Base-by-base conservation (phyloP, 805 yeast species). In the Ogataea henricii region DNA sequence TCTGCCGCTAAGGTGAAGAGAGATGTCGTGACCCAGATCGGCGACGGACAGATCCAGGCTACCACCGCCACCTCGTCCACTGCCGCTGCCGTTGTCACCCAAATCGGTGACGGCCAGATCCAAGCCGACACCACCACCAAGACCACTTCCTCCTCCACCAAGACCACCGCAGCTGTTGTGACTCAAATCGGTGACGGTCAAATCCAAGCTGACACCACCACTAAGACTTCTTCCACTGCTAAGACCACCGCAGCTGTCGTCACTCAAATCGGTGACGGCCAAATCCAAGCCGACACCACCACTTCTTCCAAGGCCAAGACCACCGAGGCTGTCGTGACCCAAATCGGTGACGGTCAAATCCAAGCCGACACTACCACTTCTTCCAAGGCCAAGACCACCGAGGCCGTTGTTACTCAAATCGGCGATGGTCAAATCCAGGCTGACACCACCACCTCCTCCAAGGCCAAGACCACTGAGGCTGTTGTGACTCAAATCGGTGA, bases 21-120 rank as follows among this genome's bases (percentile, higher is more conserved):
- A 57, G 75, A 65, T 40, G 64, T 57, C 25, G 71, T 71, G 39
- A 60, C 68, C 55, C 77, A 71, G 60, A 73, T 72, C 38, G 68
- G 68, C 54, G 76, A 71, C 48, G 75, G 75, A 46, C 75, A 71
- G 56, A 55, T 70, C 57, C 75, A 72, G 55, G 62, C 72, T 39
- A 60, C 64, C 30, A 55, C 72, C 27, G 56, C 42, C 22, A 47
- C 49, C 18, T 17, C 58, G 39, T 5, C 43, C 25, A 63, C 68
- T 12, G 67, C 67, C 35, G 68, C 68, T 42, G 57, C 51, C 37
- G 55, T 48, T 29, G 67, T 45, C 69, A 65, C 62, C 16, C 80
- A 74, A 58, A 73, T 74, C 47, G 71, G 73, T 42, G 80, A 75
- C 55, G 78, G 78, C 51, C 75, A 72, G 63, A 65, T 76, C 47